phyloP scores from a whole-genome alignment of 345 rosid genomes.

The Laguncularia racemosa region DNA sequence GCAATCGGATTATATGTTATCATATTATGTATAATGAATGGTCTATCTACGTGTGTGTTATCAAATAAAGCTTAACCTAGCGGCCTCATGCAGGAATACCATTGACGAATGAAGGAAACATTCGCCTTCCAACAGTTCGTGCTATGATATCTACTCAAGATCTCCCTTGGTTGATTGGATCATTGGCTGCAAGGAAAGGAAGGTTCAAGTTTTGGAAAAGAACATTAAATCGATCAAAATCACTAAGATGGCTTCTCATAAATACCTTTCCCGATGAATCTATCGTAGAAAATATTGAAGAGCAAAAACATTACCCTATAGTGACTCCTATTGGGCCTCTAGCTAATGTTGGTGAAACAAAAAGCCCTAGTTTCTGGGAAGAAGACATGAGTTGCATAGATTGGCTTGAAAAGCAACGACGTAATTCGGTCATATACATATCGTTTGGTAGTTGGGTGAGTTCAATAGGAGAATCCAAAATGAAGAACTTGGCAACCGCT shows the following conservation, averaged over 20 bases:
- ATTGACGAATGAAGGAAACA: slow-evolving; percentile 16
- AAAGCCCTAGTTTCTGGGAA: slow-evolving; percentile 51
- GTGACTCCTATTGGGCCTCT: slow-evolving; percentile 43
- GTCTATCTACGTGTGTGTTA: no score
- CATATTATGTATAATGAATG: no score
- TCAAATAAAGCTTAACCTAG: no score
- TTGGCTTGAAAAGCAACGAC: slow-evolving; percentile 52
- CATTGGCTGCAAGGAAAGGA: slow-evolving; percentile 32
- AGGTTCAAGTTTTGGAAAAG: slow-evolving; percentile 76
- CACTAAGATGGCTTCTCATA: slow-evolving; percentile 48
- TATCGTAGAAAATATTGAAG: background rate
- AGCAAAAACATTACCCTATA: slow-evolving; percentile 9
- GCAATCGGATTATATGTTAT: no score
- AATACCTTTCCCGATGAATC: slow-evolving; percentile 56
- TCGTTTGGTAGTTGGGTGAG: slow-evolving; percentile 89
- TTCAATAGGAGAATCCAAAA: slow-evolving; percentile 54
- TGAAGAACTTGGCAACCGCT: slow-evolving; percentile 38
- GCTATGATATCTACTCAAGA: slow-evolving; percentile 37
- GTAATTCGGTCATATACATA: slow-evolving; percentile 44
- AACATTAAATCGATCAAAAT: slow-evolving; percentile 37
- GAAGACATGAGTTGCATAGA: slow-evolving; percentile 57
- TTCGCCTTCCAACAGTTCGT: slow-evolving; percentile 28
- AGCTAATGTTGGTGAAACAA: slow-evolving; percentile 16
- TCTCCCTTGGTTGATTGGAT: slow-evolving; percentile 82
- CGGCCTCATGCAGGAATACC: slow-evolving; percentile 36